Base-by-base conservation (phyloP, 768 basidiomycete species). In the Tephrocybe rancida region DNA sequence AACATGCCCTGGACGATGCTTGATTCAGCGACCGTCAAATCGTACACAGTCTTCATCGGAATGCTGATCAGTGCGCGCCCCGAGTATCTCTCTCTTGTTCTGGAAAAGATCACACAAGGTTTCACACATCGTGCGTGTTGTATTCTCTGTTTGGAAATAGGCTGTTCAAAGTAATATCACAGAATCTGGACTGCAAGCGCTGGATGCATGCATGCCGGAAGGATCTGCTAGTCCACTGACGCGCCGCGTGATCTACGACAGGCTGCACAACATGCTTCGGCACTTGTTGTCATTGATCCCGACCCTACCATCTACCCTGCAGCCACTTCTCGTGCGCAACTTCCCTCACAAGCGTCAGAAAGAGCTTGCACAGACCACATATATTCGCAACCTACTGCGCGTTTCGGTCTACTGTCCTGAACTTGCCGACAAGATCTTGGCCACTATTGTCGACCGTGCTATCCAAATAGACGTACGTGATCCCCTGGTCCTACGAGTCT, bases 261-360 rank as follows among this genome's bases (percentile, higher is more conserved):
- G 96, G 22, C 73, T 93, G 24, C 97, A 98, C 63, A 77, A 81
- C 57, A 86, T 98, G 41, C 80, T 98, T n/a, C 80, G 80, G 10
- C 89, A 94, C 63, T 77, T 98, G n/a, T 75, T 98, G 24, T 82
- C 87, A 2, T 84, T 98, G 44, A 87, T 99, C 25, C 97, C 97
- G 21, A 98, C 96, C 0, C 76, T 98, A 0, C 87, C 94, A 0
- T 87, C 90, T 2, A 88, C 94, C 2, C 76, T 99, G 3, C 86
- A 90, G 52, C 92, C 95, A 1, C 80, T 95, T 21, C 83, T 99
- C 16, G 78, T 88, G 49, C 85, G 84, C 44, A 78, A 88, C 65
- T 98, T 98, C 64, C 97, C 97, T 7, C 92, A 97, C 67, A 98
- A 98, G 67, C 84, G 95, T 26, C 93, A 96, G 65, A 83, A 80